Conservation (phyloP, 1,284 basidiomycete genomes). For the Cryptococcus sp. region DNA sequence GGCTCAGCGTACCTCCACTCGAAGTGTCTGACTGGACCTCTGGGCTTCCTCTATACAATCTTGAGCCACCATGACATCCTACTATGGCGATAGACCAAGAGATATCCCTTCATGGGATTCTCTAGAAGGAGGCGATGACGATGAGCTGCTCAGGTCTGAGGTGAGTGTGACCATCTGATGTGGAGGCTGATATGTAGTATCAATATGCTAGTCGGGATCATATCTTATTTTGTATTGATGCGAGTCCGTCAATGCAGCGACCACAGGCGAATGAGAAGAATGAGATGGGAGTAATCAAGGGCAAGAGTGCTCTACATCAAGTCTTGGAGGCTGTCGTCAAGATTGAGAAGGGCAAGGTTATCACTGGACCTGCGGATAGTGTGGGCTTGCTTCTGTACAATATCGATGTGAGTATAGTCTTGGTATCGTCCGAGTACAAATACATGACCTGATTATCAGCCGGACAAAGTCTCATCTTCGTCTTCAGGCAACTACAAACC, state of each 20-base stretch:
- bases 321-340: slow-evolving; percentile 77
- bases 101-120: slow-evolving; percentile 40
- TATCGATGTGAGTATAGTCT: slow-evolving; percentile 59
- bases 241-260: slow-evolving; percentile 79
- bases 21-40: no score
- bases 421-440: not conserved
- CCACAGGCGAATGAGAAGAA: slow-evolving; percentile 54
- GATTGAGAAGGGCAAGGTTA: slow-evolving; percentile 82
- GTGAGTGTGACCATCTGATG: slow-evolving; percentile 13
- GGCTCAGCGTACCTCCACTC: no score
- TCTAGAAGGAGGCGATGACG: slow-evolving; percentile 30
- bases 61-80: slow-evolving; percentile 31
- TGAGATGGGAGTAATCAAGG: slow-evolving; percentile 23
- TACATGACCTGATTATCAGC: slow-evolving; percentile 6
- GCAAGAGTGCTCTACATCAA: slow-evolving; percentile 49
- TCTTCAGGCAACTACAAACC: slow-evolving; percentile 53
- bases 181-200: slow-evolving; percentile 50
- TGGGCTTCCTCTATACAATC: not conserved
- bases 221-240: slow-evolving; percentile 89
- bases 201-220: slow-evolving; percentile 73
- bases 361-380: slow-evolving; percentile 78
- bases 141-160: slow-evolving; percentile 41
- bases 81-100: slow-evolving; percentile 28
- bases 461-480: slow-evolving; percentile 35
- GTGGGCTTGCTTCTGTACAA: slow-evolving; percentile 90